phyloP scores from a whole-genome alignment of 2,329 filamentous ascomycete species.

The Leptographium wingfieldii region DNA sequence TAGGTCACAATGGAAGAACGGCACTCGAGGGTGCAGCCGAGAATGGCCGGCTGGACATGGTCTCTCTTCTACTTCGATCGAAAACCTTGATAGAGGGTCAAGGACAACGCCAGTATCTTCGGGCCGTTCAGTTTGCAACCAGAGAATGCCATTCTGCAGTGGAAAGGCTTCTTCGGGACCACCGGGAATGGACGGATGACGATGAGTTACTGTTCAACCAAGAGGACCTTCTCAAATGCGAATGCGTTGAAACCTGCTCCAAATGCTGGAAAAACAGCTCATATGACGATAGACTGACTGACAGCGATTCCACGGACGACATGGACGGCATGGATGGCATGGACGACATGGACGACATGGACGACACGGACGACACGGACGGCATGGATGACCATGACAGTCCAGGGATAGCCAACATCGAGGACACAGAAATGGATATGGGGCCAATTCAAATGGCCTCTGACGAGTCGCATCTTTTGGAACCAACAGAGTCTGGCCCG shows the following conservation, averaged over 20 bases:
- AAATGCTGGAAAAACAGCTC: neutral
- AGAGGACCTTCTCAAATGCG: neutral
- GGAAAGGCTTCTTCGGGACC: neutral
- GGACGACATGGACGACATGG: too few relatives aligned
- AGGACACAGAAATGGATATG: too few relatives aligned
- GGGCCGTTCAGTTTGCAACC: neutral
- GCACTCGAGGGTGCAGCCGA: neutral
- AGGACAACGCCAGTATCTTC: neutral
- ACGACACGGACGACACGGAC: too few relatives aligned
- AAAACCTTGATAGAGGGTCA: neutral
- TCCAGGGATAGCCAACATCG: too few relatives aligned
- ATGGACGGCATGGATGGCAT: too few relatives aligned
- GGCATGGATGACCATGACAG: too few relatives aligned
- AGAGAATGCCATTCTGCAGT: neutral
- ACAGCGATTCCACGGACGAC: too few relatives aligned
- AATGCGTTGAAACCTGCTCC: neutral
- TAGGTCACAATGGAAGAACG: neutral
- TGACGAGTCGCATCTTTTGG: too few relatives aligned
- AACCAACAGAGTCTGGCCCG: too few relatives aligned
- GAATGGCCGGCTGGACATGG: neutral
- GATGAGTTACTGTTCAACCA: neutral
- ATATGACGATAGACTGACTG: too few relatives aligned
- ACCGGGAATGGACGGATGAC: neutral
- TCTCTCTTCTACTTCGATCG: neutral
- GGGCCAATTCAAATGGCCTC: too few relatives aligned